These are phyloP conservation scores for Santalum album DNA, from an alignment of 164 flowering plant genomes.

Conservation along the genomic window DNA sequence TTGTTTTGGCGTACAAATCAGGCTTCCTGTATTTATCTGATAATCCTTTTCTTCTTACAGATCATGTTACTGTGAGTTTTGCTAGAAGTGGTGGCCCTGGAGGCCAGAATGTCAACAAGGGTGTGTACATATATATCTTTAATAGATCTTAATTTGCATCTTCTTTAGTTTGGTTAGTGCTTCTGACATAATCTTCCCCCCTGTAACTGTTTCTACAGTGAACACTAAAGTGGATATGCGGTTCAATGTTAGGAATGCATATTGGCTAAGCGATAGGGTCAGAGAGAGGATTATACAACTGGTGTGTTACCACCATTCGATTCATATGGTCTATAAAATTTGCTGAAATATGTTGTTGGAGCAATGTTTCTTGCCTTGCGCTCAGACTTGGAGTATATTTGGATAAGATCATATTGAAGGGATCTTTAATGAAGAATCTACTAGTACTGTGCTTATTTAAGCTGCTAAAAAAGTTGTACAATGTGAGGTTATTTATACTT, in stretches of 20 bases:
- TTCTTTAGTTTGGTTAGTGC: not conserved
- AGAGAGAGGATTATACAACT: slow-evolving; percentile 73
- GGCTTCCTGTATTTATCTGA: no score
- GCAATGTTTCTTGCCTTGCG: no score
- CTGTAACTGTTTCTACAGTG: slow-evolving; percentile 32
- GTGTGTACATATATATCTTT: slow-evolving; percentile 19
- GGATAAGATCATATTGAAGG: not conserved
- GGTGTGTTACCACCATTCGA: no score
- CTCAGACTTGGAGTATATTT: not conserved
- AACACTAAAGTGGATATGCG: slow-evolving; percentile 99
- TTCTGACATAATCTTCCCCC: not conserved
- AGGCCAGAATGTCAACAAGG: slow-evolving; percentile 96
- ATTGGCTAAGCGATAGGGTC: slow-evolving; percentile 79
- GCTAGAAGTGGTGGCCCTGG: slow-evolving; percentile 98
- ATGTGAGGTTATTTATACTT: no score
- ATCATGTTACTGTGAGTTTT: slow-evolving; percentile 79
- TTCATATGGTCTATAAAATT: no score
- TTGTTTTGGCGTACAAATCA: no score
- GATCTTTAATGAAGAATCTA: not conserved
- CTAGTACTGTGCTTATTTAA: not conserved
- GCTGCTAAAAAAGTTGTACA: no score
- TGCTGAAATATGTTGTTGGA: no score
- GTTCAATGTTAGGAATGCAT: slow-evolving; percentile 77
- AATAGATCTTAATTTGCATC: not conserved
- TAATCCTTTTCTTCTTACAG: slow-evolving; percentile 25